Conservation (phyloP, 1,284 basidiomycete species). For the Kwoniella shivajii region DNA sequence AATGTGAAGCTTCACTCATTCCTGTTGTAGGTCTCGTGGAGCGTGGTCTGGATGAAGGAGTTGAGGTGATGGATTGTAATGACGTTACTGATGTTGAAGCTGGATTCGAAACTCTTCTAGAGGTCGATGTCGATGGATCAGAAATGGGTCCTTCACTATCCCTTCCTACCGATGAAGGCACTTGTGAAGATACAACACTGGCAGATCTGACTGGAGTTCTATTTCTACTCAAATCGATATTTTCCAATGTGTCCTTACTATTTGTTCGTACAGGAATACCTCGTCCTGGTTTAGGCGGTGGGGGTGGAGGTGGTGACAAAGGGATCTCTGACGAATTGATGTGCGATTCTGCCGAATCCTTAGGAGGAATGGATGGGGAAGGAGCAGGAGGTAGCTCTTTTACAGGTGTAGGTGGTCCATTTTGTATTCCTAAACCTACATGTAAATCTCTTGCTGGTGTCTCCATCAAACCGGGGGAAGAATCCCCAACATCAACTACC, state of each 20-base stretch:
- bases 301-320: slow-evolving; percentile 19
- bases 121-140: slow-evolving; percentile 2
- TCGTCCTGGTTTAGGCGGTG: slow-evolving; percentile 21
- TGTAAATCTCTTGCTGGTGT: not conserved
- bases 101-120: slow-evolving; percentile 13
- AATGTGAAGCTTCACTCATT: slow-evolving; percentile 25
- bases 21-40: slow-evolving; percentile 19
- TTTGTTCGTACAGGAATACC: slow-evolving; percentile 9
- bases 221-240: slow-evolving; percentile 30
- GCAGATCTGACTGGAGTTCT: slow-evolving; percentile 20
- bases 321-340: slow-evolving; percentile 5
- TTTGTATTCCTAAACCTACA: slow-evolving; percentile 20
- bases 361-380: not conserved
- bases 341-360: not conserved
- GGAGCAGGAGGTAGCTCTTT: slow-evolving; percentile 26
- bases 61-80: slow-evolving; percentile 27
- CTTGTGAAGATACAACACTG: not conserved
- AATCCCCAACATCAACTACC: not conserved
- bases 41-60: slow-evolving; percentile 30
- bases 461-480: not conserved
- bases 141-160: slow-evolving; percentile 7
- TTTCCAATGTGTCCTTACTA: slow-evolving; percentile 29
- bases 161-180: not conserved
- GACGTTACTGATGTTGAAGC: slow-evolving; percentile 29
- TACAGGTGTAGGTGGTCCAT: slow-evolving; percentile 18